Conservation (phyloP, 139 green algal species). For the Asterochloris erici region DNA sequence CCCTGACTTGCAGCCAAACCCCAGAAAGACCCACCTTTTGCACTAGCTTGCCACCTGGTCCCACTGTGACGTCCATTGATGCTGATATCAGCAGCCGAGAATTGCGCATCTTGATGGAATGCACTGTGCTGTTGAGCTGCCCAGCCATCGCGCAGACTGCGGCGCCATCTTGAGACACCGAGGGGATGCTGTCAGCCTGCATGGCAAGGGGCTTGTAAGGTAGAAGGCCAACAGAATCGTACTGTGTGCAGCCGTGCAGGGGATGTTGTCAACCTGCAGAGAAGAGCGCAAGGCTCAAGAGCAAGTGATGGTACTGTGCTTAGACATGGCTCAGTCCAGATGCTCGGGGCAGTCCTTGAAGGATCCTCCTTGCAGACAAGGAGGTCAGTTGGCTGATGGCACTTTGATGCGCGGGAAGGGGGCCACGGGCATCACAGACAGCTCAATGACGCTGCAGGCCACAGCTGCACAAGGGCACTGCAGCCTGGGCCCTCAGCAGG, state of each 20-base stretch:
- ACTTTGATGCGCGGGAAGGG: no score
- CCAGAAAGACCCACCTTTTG: slow-evolving; percentile 31
- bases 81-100: slow-evolving; percentile 74
- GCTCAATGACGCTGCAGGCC: no score
- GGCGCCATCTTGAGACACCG: slow-evolving; percentile 35
- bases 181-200: slow-evolving; percentile 69
- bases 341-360: not conserved
- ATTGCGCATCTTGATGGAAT: slow-evolving; percentile 79
- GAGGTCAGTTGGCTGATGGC: no score
- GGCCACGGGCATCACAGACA: no score
- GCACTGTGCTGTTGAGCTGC: slow-evolving; percentile 19
- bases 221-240: not conserved
- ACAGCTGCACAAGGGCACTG: no score
- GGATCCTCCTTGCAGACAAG: not conserved
- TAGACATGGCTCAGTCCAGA: not conserved
- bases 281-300: not conserved
- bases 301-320: no score
- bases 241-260: not conserved
- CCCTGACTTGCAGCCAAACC: no score
- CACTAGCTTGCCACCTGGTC: slow-evolving; percentile 35
- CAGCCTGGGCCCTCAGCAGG: no score
- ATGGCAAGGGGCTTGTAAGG: slow-evolving; percentile 74
- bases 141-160: slow-evolving; percentile 84
- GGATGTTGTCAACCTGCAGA: not conserved
- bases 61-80: slow-evolving; percentile 75